A percentile compares a stretch with the other conserved stretches of the same genome.
These are phyloP conservation scores for Aspergillus niger DNA, from an alignment of 2,329 filamentous ascomycete species.

Conservation along the genomic window DNA sequence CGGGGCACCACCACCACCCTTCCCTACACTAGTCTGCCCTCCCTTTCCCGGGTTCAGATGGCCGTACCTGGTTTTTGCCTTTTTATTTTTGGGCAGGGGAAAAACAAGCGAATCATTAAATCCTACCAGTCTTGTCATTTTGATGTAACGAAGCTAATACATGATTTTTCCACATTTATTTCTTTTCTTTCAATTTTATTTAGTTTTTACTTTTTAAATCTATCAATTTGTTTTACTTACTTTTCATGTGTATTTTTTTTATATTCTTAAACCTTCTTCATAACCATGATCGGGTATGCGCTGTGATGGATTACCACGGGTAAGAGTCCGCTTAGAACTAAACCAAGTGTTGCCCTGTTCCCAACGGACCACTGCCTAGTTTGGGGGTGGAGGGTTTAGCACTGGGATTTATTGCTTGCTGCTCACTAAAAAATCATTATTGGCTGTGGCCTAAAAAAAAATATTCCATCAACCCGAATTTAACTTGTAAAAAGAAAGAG, in stretches of 20 bases:
- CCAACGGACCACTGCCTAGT: not conserved
- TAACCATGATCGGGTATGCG: too few species aligned
- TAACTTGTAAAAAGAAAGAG: constrained; percentile 2
- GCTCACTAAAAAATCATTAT: not conserved
- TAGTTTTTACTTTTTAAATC: too few species aligned
- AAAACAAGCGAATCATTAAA: too few species aligned
- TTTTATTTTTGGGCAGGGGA: not conserved
- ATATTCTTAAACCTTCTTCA: too few species aligned
- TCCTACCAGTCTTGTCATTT: too few species aligned
- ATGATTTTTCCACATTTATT: too few species aligned
- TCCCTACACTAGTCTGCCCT: not conserved
- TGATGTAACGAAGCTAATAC: too few species aligned
- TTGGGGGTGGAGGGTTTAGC: not conserved
- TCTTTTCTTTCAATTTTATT: too few species aligned
- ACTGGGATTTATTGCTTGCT: not conserved
- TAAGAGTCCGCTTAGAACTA: not conserved
- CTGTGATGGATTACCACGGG: too few species aligned
- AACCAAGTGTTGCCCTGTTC: not conserved
- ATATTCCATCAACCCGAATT: not conserved
- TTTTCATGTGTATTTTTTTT: too few species aligned
- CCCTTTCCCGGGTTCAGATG: not conserved
- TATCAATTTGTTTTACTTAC: too few species aligned
- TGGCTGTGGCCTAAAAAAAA: constrained; percentile 3
- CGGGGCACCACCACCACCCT: constrained; percentile 1
- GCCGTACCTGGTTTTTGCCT: constrained; percentile 10